Percentiles rank a stretch among this genome's conserved stretches.
Conservation (phyloP, 495 filamentous ascomycete genomes). For the Podospora tetraspora region DNA sequence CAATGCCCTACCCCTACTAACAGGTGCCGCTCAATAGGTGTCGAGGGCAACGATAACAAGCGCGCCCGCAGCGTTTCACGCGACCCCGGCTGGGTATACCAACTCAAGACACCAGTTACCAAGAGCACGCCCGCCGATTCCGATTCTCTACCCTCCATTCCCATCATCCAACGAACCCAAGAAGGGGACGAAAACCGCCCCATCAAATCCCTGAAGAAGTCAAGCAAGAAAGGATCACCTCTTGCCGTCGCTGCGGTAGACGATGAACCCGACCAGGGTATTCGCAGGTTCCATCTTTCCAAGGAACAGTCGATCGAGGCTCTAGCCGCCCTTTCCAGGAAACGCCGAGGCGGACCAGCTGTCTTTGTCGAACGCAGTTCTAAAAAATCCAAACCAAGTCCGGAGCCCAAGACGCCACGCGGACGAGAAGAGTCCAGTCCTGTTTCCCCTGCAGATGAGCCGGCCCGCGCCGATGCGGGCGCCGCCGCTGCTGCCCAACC, state of each 20-base stretch:
- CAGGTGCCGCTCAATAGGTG: conserved; percentile 11
- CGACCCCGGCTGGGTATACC: conserved; percentile 38
- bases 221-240: not conserved
- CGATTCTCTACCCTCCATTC: conserved; percentile 13
- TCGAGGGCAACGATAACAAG: conserved; percentile 33
- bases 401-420: not conserved
- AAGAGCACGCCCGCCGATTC: conserved; percentile 3
- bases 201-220: conserved; percentile 14
- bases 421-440: too few relatives aligned
- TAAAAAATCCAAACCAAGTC: conserved; percentile 26
- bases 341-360: conserved; percentile 32
- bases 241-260: not conserved
- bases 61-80: conserved; percentile 32
- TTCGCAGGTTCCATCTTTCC: conserved; percentile 46
- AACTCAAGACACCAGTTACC: conserved; percentile 29
- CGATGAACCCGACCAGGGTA: conserved; percentile 9
- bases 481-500: conserved; percentile 2
- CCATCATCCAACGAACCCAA: conserved; percentile 23
- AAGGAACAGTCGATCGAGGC: conserved; percentile 25
- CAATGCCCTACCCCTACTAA: conserved; percentile 12
- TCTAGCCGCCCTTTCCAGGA: conserved; percentile 30
- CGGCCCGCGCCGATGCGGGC: not conserved
- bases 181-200: conserved; percentile 26
- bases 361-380: conserved; percentile 46
- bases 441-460: not conserved